Conservation (phyloP, 1,139 yeast genomes). For the Kodamaea suecica region DNA sequence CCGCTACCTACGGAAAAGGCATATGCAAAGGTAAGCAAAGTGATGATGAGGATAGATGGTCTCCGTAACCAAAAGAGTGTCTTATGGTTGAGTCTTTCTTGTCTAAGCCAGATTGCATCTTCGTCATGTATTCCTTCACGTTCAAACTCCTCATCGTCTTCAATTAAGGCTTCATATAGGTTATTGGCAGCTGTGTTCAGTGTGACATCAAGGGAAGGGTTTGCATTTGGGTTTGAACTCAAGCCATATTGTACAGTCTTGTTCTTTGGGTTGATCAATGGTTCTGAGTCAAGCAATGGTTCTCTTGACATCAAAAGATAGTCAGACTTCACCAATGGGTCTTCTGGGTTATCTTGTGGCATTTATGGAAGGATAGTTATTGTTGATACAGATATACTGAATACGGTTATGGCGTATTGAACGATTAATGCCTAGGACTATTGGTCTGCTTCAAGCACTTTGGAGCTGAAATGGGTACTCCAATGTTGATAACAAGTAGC, state of each 20-base stretch:
- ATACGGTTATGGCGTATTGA: too few relatives aligned
- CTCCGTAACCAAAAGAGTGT: conserved; percentile 32
- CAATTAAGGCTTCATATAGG: conserved; percentile 30
- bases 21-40: conserved; percentile 25
- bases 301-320: too few relatives aligned
- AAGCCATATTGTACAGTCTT: neutral
- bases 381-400: too few relatives aligned
- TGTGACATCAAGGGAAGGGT: conserved; percentile 2
- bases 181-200: conserved; percentile 27
- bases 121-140: conserved; percentile 30
- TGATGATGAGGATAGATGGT: conserved; percentile 34
- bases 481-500: too few relatives aligned
- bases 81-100: conserved; percentile 33
- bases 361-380: too few relatives aligned
- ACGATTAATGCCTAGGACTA: too few relatives aligned
- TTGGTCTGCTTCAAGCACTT: too few relatives aligned
- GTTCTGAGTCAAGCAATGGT: too few relatives aligned
- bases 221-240: neutral
- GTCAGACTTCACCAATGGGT: too few relatives aligned
- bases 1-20: conserved; percentile 32
- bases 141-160: conserved; percentile 26
- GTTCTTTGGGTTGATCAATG: neutral
- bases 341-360: too few relatives aligned
- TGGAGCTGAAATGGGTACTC: too few relatives aligned
- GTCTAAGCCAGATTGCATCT: conserved; percentile 38